Evolutionary conservation across 768 basidiomycete genomes (phyloP).

Genomic region (Trametopsis cervina): DNA sequence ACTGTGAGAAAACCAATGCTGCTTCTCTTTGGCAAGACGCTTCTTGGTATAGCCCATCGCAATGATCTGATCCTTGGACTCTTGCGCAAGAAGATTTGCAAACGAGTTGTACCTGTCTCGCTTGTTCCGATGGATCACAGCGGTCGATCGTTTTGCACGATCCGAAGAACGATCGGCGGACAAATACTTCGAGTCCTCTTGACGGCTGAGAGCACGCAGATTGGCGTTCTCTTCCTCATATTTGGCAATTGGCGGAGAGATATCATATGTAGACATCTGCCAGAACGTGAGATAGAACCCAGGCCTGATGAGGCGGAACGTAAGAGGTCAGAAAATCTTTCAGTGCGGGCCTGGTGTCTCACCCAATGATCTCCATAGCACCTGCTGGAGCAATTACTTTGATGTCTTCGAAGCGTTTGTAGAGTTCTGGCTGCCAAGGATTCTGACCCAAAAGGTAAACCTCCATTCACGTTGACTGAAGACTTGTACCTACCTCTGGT

Average conservation of each 20-base stretch:
- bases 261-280: conserved; percentile 90
- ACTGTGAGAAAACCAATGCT: conserved; percentile 77
- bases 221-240: conserved; percentile 75
- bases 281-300: conserved; percentile 96
- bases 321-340: conserved; percentile 6
- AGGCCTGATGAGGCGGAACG: too few species aligned
- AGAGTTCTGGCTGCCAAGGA: conserved; percentile 77
- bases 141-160: conserved; percentile 49
- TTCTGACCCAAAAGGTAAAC: too few species aligned
- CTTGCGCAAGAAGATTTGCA: conserved; percentile 51
- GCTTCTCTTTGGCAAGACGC: conserved; percentile 70
- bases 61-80: conserved; percentile 70
- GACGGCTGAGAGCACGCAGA: conserved; percentile 53
- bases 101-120: conserved; percentile 64
- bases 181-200: conserved; percentile 58
- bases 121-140: conserved; percentile 48
- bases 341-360: conserved; percentile 21
- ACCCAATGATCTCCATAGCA: conserved; percentile 68
- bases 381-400: conserved; percentile 62
- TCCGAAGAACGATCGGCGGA: conserved; percentile 70
- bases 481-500: conserved; percentile 6
- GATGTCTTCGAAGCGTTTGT: conserved; percentile 68
- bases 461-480: too few species aligned
- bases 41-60: conserved; percentile 71
- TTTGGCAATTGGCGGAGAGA: conserved; percentile 64